Conservation (phyloP, 2,329 filamentous ascomycete species). For the Orbilia blumenaviensis region DNA sequence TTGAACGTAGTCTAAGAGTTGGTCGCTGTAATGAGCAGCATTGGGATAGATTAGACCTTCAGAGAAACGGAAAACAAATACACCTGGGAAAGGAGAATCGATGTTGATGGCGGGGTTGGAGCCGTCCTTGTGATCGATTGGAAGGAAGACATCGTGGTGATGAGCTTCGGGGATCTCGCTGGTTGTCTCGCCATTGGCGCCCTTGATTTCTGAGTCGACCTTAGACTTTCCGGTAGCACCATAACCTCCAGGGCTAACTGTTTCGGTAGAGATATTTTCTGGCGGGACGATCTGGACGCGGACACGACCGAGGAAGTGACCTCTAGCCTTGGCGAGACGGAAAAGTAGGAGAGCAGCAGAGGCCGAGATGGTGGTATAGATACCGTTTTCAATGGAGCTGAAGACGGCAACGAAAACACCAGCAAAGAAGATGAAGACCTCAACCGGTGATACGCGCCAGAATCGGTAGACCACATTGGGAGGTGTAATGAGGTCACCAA, state of each 20-base stretch:
- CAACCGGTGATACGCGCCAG: constrained; percentile 89
- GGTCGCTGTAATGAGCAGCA: constrained; percentile 85
- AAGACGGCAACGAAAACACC: constrained; percentile 93
- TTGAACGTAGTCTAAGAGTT: constrained; percentile 75
- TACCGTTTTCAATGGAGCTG: constrained; percentile 85
- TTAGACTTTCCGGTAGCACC: constrained; percentile 43
- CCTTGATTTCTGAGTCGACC: constrained; percentile 56
- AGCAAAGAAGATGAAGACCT: constrained; percentile 90
- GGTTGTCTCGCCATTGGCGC: constrained; percentile 58
- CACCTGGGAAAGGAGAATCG: constrained; percentile 83
- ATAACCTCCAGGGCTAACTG: constrained; percentile 7
- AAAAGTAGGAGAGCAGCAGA: constrained; percentile 82
- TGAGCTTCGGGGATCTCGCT: constrained; percentile 60
- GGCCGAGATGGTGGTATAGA: constrained; percentile 83
- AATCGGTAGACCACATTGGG: constrained; percentile 94
- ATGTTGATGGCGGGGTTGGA: constrained; percentile 85
- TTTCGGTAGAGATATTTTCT: constrained; percentile 75
- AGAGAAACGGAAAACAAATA: constrained; percentile 94
- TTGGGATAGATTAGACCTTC: constrained; percentile 98
- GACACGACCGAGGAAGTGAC: constrained; percentile 83
- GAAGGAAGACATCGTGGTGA: constrained; percentile 82
- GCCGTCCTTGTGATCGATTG: constrained; percentile 85
- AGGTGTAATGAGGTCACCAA: constrained; percentile 88
- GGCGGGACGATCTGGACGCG: constrained; percentile 80
- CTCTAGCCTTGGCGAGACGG: constrained; percentile 82